Percentiles rank a stretch among this genome's conserved stretches.
Evolutionary conservation across 208 protist genomes (phyloP).

Genomic region (Histomonas meleagridis): DNA sequence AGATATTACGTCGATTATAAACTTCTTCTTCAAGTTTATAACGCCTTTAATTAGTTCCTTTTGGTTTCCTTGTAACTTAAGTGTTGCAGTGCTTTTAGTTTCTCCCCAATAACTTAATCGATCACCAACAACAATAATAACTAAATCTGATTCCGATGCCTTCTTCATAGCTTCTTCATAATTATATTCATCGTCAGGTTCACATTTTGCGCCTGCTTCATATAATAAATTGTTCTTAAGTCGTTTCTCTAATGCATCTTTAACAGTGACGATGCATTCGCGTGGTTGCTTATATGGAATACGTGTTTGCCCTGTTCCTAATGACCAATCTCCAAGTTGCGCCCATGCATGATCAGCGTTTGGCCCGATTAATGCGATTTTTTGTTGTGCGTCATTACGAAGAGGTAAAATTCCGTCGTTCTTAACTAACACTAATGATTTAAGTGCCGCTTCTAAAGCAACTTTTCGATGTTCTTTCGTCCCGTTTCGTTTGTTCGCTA

Average conservation of each 20-base stretch:
- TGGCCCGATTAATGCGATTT: background rate
- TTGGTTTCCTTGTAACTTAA: background rate
- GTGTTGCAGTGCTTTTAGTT: background rate
- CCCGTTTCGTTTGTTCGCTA: background rate
- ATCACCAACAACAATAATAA: background rate
- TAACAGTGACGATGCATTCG: background rate
- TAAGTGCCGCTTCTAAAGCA: slow-evolving; percentile 39
- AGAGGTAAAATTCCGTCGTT: slow-evolving; percentile 37
- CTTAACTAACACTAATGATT: slow-evolving; percentile 41
- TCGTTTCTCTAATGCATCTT: background rate
- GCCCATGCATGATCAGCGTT: background rate
- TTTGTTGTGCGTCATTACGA: background rate
- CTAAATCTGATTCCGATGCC: background rate
- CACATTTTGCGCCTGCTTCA: background rate
- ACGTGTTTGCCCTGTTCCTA: background rate
- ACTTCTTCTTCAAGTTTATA: background rate
- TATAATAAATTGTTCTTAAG: background rate
- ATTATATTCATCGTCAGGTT: background rate
- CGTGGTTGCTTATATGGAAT: background rate
- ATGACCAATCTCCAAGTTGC: slow-evolving; percentile 2
- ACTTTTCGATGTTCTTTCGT: slow-evolving; percentile 26
- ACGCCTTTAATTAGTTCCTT: background rate
- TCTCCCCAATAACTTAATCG: background rate
- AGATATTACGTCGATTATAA: slow-evolving; percentile 50
- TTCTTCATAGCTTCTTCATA: background rate